Percentiles rank a stretch among this genome's conserved stretches.
Conservation (phyloP, 495 filamentous ascomycete genomes). For the Neohortaea acidophila region DNA sequence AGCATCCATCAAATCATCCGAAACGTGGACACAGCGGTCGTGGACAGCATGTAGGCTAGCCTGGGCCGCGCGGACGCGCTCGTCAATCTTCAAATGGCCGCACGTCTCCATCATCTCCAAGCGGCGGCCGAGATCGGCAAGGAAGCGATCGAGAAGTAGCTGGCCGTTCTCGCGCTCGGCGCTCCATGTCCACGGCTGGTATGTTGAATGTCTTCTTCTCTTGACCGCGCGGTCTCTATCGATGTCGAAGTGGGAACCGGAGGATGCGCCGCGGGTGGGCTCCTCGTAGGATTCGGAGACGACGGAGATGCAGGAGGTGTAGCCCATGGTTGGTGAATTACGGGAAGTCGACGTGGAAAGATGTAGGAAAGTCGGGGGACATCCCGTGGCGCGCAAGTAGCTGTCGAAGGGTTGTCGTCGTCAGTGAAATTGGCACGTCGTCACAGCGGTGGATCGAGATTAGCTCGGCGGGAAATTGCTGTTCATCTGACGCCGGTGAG, state of each 20-base stretch:
- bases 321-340: conserved; percentile 1
- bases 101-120: conserved; percentile 83
- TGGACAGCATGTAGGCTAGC: conserved; percentile 73
- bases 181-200: conserved; percentile 19
- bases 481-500: no score
- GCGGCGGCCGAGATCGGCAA: conserved; percentile 71
- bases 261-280: conserved; percentile 12
- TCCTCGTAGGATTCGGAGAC: conserved; percentile 18
- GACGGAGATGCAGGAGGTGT: conserved; percentile 3
- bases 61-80: conserved; percentile 67
- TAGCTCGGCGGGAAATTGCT: no score
- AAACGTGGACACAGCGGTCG: conserved; percentile 76
- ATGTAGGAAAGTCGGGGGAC: no score
- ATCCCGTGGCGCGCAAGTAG: no score
- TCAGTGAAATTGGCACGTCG: no score
- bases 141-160: conserved; percentile 56
- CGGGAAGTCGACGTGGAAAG: no score
- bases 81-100: conserved; percentile 66
- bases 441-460: no score
- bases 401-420: no score
- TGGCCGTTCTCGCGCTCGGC: conserved; percentile 21
- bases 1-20: conserved; percentile 76
- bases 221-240: conserved; percentile 11
- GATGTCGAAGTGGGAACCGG: conserved; percentile 11
- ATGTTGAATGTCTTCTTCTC: conserved; percentile 23